Conservation (phyloP, 176 grass and related monocot genomes). For the Pontederia crassipes region DNA sequence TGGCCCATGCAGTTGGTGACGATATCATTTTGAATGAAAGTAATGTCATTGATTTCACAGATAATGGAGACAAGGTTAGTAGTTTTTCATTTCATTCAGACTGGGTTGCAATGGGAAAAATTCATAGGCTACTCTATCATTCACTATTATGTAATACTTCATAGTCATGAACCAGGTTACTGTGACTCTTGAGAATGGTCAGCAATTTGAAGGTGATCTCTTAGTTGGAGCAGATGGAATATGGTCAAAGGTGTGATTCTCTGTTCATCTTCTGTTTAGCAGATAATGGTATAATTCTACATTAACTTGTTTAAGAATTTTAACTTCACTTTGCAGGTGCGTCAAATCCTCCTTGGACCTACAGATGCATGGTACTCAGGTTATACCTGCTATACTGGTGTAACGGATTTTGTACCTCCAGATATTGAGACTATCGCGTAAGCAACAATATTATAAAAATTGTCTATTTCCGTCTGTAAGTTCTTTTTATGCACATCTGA, state of each 20-base stretch:
- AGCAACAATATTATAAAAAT: neutral
- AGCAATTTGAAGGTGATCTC: conserved; percentile 81
- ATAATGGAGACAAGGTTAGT: conserved; percentile 81
- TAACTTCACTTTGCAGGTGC: conserved; percentile 43
- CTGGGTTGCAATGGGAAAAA: neutral
- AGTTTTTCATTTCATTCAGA: neutral
- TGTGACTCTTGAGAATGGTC: conserved; percentile 73
- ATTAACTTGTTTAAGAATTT: no score
- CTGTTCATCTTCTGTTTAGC: neutral
- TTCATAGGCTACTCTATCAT: neutral
- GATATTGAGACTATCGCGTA: conserved; percentile 97
- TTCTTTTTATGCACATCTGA: neutral
- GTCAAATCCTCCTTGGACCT: conserved; percentile 59
- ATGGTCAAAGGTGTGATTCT: conserved; percentile 78
- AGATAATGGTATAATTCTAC: no score
- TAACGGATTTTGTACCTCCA: conserved; percentile 86
- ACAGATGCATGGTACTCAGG: conserved; percentile 77
- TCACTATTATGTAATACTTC: neutral
- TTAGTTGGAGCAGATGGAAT: conserved; percentile 97
- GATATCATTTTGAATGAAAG: conserved; percentile 74
- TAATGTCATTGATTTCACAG: conserved; percentile 71
- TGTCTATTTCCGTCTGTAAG: neutral
- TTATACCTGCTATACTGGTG: conserved; percentile 96
- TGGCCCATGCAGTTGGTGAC: conserved; percentile 54
- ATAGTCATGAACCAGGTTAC: conserved; percentile 41